Evolutionary conservation across 768 basidiomycete species (phyloP), one percentile per base, ranked within the genome.

Genomic region (Tephrocybe sp.): DNA sequence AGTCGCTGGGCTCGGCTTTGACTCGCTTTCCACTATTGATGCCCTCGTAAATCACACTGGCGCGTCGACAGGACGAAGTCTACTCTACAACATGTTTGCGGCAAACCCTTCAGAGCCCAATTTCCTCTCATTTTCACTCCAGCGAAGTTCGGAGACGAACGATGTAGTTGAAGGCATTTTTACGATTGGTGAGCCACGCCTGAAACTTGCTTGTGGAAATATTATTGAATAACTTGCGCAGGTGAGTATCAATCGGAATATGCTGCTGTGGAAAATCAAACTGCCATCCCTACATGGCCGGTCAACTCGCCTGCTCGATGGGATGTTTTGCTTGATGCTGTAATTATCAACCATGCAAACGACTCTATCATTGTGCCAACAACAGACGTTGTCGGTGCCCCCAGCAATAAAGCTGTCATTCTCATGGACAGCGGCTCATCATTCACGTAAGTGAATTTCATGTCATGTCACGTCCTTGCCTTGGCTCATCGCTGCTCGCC

Each of bases 361-460:
- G 68, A 71, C 31, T 73, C 72, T 30, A 73, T 77, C 16, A 64
- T 77, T 23, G 61, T 74, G 12, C 80, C 88, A 10, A 77, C 75
- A 3, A 84, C 79, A 19, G 68, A 64, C 6, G 80, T 91, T 22
- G 39, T 64, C 4, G 73, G 70, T 26, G 89, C 79, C 1, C 87
- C 89, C 5, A 69, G 72, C 30, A 82, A 84, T 57, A 83, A 84
- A 59, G 89, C 87, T 5, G 88, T 92, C 41, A 78, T 81, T 19
- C 71, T 89, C 30, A 75, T 93, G 48, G 91, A 93, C 64, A 91
- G 80, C 52, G 91, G 91, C 5, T 85, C 91, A 3, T 89, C 90
- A 2, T 90, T 83, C 65, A 83, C 87, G 85, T 89, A 62, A 52
- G 87, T 62, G 23, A 16, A 30, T 10, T 19, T 4, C 31, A 9